Percentiles rank a stretch among this genome's conserved stretches.
Evolutionary conservation across 106 monocot genomes (phyloP).

Genomic region (Dactylorhiza incarnata): DNA sequence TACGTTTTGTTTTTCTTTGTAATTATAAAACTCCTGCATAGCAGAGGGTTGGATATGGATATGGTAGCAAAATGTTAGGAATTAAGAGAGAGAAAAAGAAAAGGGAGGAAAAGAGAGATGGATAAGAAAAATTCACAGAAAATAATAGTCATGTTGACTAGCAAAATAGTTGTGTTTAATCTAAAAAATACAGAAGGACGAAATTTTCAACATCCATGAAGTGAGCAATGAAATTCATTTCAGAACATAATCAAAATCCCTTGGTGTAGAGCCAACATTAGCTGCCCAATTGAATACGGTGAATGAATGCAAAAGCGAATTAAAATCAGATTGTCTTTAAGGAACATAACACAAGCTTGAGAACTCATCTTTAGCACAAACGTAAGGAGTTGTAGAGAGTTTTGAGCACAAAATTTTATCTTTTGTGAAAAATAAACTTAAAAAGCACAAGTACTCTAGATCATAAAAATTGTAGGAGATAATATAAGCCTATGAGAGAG

Average conservation of each 20-base stretch:
- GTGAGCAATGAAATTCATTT: background rate
- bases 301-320: no score
- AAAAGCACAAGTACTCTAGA: no score
- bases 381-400: no score
- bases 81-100: background rate
- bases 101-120: background rate
- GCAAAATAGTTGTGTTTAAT: background rate
- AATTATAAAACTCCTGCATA: background rate
- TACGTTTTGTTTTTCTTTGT: background rate
- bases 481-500: no score
- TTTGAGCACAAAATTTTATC: no score
- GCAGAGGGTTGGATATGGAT: background rate
- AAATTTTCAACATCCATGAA: background rate
- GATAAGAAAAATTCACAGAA: background rate
- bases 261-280: no score
- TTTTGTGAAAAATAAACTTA: no score
- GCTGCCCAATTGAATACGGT: no score
- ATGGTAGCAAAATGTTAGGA: background rate
- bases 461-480: no score
- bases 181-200: background rate
- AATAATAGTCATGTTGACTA: background rate
- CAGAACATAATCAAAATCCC: background rate
- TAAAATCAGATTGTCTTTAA: background rate
- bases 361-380: no score
- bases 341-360: background rate